Evolutionary conservation across 129 eudicot species (phyloP).

Genomic region (Escallonia herrerae): DNA sequence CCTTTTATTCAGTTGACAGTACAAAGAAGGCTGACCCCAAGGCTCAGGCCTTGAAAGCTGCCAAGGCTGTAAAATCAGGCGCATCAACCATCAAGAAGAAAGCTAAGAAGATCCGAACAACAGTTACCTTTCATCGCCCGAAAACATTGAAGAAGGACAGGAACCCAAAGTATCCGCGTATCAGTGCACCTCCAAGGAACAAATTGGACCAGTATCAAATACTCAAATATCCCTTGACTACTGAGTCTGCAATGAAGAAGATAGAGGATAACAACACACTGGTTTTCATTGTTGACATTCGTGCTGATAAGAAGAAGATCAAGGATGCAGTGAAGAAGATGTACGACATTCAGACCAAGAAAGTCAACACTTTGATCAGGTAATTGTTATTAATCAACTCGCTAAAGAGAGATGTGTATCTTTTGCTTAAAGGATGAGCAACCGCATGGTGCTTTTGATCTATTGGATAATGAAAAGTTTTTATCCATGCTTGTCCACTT

Average conservation of each 20-base stretch:
- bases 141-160: slow-evolving; percentile 57
- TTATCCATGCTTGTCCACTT: background rate
- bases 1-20: slow-evolving; percentile 20
- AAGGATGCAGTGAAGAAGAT: slow-evolving; percentile 66
- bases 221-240: slow-evolving; percentile 58
- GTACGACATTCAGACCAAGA: slow-evolving; percentile 77
- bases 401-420: background rate
- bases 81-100: slow-evolving; percentile 53
- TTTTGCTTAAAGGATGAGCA: no score
- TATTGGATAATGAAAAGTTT: background rate
- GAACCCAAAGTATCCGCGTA: slow-evolving; percentile 67
- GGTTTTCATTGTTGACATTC: slow-evolving; percentile 69
- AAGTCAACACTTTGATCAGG: slow-evolving; percentile 71
- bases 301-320: slow-evolving; percentile 67
- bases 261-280: slow-evolving; percentile 67
- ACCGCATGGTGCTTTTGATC: background rate
- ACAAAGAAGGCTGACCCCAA: slow-evolving; percentile 57
- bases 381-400: slow-evolving; percentile 3
- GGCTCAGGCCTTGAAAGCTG: slow-evolving; percentile 57
- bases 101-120: slow-evolving; percentile 59
- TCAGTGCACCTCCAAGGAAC: slow-evolving; percentile 68
- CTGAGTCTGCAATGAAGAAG: slow-evolving; percentile 72
- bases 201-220: slow-evolving; percentile 65
- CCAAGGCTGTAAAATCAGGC: slow-evolving; percentile 65
- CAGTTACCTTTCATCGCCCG: slow-evolving; percentile 59